These are phyloP conservation scores for Ceratocystis ficicola DNA, from an alignment of 2,329 filamentous ascomycete genomes.

Conservation along the genomic window DNA sequence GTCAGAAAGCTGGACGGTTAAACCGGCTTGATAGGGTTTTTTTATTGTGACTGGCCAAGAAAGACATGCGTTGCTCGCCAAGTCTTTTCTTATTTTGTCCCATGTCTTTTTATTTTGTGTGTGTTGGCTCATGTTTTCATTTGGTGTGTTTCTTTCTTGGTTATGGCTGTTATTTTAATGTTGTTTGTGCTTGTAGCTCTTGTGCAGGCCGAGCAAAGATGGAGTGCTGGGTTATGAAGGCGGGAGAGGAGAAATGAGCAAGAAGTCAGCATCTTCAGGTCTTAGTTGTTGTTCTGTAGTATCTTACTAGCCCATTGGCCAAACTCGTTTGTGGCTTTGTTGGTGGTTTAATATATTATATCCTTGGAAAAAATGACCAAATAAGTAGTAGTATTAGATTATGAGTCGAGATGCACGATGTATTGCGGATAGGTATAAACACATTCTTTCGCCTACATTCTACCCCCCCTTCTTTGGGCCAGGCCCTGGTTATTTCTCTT, in stretches of 20 bases:
- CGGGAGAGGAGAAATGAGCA: neutral
- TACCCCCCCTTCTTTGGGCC: neutral
- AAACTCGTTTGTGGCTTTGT: neutral
- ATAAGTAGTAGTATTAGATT: neutral
- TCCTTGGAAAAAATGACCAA: neutral
- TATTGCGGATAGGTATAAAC: neutral
- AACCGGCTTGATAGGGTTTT: too few species aligned
- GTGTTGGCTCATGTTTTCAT: neutral
- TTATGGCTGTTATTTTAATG: neutral
- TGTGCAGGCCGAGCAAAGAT: neutral
- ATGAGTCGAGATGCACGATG: too few species aligned
- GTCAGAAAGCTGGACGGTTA: neutral
- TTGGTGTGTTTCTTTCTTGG: neutral
- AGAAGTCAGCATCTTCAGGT: neutral
- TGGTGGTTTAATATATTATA: neutral
- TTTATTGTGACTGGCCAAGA: too few species aligned
- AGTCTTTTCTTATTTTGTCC: neutral
- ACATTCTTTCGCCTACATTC: neutral
- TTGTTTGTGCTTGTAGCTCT: neutral
- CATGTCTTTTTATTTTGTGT: neutral
- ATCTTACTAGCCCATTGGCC: neutral
- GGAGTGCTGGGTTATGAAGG: neutral
- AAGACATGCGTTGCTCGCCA: too few species aligned
- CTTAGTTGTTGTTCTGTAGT: neutral
- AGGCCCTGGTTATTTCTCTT: constrained; percentile 30